Percentiles rank a stretch among this genome's conserved stretches.
phyloP scores from a whole-genome alignment of 2,329 filamentous ascomycete genomes.

The Scedosporium dehoogii region DNA sequence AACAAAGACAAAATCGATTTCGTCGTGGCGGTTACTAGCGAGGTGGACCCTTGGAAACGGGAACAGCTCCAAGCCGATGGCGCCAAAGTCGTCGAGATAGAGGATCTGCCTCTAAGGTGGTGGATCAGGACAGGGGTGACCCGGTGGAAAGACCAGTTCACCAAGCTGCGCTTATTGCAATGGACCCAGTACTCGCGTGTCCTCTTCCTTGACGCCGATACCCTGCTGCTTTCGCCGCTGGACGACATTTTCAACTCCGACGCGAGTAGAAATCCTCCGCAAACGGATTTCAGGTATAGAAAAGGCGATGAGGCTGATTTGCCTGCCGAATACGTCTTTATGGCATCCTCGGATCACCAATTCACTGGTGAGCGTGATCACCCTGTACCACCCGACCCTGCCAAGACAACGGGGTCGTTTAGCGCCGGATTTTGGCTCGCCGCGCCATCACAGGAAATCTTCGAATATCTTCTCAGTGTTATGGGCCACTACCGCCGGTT shows the following conservation, averaged over 20 bases:
- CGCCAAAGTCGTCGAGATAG: conserved; percentile 25
- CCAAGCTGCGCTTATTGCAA: conserved; percentile 30
- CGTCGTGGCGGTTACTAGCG: conserved; percentile 24
- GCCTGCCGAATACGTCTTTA: conserved; percentile 23
- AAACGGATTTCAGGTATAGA: conserved; percentile 9
- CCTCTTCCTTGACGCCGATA: conserved; percentile 34
- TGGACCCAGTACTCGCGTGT: conserved; percentile 29
- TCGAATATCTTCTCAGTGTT: conserved; percentile 26
- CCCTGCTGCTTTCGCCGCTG: conserved; percentile 22
- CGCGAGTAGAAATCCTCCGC: conserved; percentile 13
- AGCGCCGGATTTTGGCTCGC: conserved; percentile 31
- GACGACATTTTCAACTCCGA: conserved; percentile 27
- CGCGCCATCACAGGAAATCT: conserved; percentile 25
- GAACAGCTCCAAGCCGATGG: conserved; percentile 25
- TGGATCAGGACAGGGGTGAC: conserved; percentile 26
- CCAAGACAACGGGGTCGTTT: conserved; percentile 18
- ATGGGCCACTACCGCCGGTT: conserved; percentile 24
- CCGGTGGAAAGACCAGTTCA: conserved; percentile 31
- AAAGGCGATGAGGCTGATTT: conserved; percentile 19
- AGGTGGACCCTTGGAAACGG: conserved; percentile 20
- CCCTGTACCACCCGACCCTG: conserved; percentile 21
- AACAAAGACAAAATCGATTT: conserved; percentile 19
- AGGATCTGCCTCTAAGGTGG: conserved; percentile 14
- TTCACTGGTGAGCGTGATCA: conserved; percentile 21
- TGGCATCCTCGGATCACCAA: conserved; percentile 22